Conservation (phyloP, 176 grass and related monocot genomes). For the Eleusine coracana region DNA sequence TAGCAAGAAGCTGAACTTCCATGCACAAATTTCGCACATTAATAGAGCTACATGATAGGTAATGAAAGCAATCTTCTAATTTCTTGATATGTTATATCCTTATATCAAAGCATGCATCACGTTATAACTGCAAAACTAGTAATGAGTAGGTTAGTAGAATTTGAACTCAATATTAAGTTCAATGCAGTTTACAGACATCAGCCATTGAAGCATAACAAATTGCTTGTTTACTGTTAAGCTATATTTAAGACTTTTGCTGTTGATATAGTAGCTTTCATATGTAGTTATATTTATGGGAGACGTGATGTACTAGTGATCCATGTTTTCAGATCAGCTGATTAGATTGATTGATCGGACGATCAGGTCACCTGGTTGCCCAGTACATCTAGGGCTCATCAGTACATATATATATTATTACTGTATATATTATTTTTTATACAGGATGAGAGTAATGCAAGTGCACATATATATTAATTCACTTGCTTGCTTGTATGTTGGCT, state of each 20-base stretch:
- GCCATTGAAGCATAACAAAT: constrained; percentile 18
- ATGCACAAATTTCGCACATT: not conserved
- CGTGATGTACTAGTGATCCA: not conserved
- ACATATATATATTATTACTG: too few relatives aligned
- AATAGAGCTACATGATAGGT: not conserved
- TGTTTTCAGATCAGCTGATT: too few relatives aligned
- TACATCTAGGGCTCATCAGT: too few relatives aligned
- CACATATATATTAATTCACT: too few relatives aligned
- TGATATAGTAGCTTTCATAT: not conserved
- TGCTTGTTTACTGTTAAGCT: not conserved
- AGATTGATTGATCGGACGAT: too few relatives aligned
- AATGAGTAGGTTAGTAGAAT: not conserved
- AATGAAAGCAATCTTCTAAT: not conserved
- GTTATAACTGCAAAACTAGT: not conserved
- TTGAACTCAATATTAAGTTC: not conserved
- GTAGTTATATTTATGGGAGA: not conserved
- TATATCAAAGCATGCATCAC: constrained; percentile 1
- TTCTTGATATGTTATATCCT: not conserved
- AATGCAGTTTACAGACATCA: not conserved
- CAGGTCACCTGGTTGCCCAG: too few relatives aligned
- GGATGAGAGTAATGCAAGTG: too few relatives aligned
- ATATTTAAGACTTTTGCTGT: constrained; percentile 4
- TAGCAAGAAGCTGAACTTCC: not conserved
- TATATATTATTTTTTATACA: too few relatives aligned
- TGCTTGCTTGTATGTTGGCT: too few relatives aligned